phyloP scores from a whole-genome alignment of 176 grass and related monocot species.

The Oryza rufipogon region DNA sequence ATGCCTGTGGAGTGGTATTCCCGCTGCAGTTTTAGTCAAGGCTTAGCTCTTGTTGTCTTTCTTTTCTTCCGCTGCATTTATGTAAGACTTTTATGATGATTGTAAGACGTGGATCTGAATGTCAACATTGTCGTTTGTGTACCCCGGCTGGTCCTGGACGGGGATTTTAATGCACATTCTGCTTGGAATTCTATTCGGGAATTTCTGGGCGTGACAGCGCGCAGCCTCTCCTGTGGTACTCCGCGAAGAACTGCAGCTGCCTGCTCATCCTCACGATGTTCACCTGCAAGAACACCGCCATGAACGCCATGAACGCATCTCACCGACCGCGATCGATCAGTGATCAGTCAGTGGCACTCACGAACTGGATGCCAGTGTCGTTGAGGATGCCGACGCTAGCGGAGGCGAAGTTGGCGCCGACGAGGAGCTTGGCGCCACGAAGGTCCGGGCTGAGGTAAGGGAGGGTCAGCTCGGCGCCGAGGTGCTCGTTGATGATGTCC shows the following conservation, averaged over 20 bases:
- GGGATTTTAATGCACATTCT: no score
- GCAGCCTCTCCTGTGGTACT: conserved; percentile 65
- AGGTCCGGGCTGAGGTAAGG: conserved; percentile 83
- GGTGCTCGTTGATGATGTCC: conserved; percentile 90
- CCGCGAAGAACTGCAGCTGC: conserved; percentile 60
- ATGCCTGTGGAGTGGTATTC: no score
- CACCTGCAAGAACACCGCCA: conserved; percentile 27
- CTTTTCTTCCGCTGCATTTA: no score
- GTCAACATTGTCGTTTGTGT: no score
- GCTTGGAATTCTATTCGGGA: no score
- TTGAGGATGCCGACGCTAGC: conserved; percentile 94
- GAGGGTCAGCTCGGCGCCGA: conserved; percentile 66
- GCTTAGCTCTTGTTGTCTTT: no score
- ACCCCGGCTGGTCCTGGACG: no score
- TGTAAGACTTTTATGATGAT: no score
- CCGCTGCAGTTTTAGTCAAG: no score
- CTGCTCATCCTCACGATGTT: conserved; percentile 58
- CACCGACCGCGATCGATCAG: neutral
- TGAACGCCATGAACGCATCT: neutral
- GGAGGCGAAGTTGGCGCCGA: conserved; percentile 94
- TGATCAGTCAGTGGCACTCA: conserved; percentile 2
- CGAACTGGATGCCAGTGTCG: conserved; percentile 94
- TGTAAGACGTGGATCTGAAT: no score
- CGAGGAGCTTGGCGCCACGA: conserved; percentile 66
- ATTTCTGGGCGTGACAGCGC: no score